phyloP scores from a whole-genome alignment of 2,329 filamentous ascomycete species.

The Nakataea oryzae region DNA sequence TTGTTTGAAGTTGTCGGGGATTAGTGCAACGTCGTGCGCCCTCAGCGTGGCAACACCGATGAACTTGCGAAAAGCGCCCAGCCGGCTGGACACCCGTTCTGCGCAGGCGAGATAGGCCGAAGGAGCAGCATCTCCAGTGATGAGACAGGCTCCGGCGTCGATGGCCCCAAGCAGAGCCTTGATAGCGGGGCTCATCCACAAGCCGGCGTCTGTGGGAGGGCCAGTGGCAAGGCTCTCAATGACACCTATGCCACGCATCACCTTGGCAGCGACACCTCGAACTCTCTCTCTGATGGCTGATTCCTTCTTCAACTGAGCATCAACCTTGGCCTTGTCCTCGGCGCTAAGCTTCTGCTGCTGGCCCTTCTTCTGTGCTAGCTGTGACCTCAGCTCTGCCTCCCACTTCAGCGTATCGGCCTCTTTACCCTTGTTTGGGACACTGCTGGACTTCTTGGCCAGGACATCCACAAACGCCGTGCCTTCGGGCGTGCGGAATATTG shows the following conservation, averaged over 20 bases:
- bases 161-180: slow-evolving; percentile 63
- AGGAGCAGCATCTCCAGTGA: slow-evolving; percentile 72
- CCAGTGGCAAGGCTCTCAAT: slow-evolving; percentile 73
- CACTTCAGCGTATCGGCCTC: slow-evolving; percentile 95
- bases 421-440: slow-evolving; percentile 77
- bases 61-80: slow-evolving; percentile 70
- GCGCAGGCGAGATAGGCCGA: slow-evolving; percentile 72
- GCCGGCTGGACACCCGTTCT: slow-evolving; percentile 59
- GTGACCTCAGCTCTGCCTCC: slow-evolving; percentile 83
- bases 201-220: slow-evolving; percentile 76
- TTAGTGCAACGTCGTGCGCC: slow-evolving; percentile 60
- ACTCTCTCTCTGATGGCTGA: slow-evolving; percentile 67
- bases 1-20: slow-evolving; percentile 61
- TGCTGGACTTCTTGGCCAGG: slow-evolving; percentile 67
- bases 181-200: slow-evolving; percentile 82
- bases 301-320: slow-evolving; percentile 84
- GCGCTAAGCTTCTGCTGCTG: slow-evolving; percentile 81
- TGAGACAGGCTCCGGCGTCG: slow-evolving; percentile 67
- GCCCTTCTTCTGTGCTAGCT: slow-evolving; percentile 89
- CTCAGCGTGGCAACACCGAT: slow-evolving; percentile 81
- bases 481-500: slow-evolving; percentile 84
- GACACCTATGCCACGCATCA: slow-evolving; percentile 77
- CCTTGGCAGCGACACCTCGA: slow-evolving; percentile 53
- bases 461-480: slow-evolving; percentile 86
- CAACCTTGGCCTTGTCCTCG: slow-evolving; percentile 84